Base-by-base conservation (phyloP, 768 basidiomycete genomes). In the Panaeolus cyanescens region DNA sequence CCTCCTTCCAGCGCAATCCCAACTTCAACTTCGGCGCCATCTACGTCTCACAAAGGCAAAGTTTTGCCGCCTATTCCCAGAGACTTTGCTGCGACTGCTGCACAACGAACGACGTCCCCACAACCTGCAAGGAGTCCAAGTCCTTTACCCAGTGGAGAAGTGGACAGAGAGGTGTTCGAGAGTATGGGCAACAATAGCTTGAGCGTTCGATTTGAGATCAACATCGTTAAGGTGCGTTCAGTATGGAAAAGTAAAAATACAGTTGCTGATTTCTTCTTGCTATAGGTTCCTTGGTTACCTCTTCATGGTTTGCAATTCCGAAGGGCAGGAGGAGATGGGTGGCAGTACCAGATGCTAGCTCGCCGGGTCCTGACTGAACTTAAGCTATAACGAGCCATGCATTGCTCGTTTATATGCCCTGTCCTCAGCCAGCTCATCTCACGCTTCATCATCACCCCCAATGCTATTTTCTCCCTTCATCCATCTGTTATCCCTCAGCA, bases 331-430 rank as follows among this genome's bases (percentile, higher is more conserved):
- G 96, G 96, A 1, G 93, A 96, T 65, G 92, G 91, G 0, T 98
- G 95, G 95, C 95, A 97, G 75, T 98, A 99, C 74, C 94, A 96
- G 72, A 95, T 95, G 92, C 83, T 99, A 37, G 95, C 93, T 22
- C 83, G 92, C 66, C 83, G 92, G 61, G 93, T 95, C 37, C 76
- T 95, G 67, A 95, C 92, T 36, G 93, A 95, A 73, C 82, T 95
- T 71, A 94, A 94, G 76, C 77, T 95, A 80, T 94, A 77, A 85
- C 59, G 36, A 45, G 9, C 37, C 40, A 22, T 9, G 5, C 20
- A 9, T 12, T 4, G 45, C 9, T 50, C 22, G 45, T 15, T 37
- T 50, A 25, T 50, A 50, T 28, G 45, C 45, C 13, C 22, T 28
- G 45, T 28, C 56, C 3, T 13, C 8, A 34, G 4, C 22, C 8